Evolutionary conservation across 2,329 filamentous ascomycete species (phyloP), one percentile per base, ranked within the genome.

Genomic region (Orbilia blumenaviensis): DNA sequence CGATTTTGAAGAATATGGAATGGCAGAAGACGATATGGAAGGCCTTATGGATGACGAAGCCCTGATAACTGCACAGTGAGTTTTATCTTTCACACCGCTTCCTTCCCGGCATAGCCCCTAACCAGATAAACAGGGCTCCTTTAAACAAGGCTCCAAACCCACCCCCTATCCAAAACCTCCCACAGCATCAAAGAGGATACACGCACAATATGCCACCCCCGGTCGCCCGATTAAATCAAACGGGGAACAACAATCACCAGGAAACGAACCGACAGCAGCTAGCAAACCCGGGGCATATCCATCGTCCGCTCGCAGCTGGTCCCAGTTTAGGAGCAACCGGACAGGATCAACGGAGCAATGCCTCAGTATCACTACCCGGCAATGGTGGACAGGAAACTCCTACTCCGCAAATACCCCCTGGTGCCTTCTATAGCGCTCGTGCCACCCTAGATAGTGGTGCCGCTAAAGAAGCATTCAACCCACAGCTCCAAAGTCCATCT

Each of bases 381-480:
- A 73, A 77, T 4, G 54, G 46, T 7, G 72, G 60, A 16, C 77
- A 66, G n/a, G 67, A 78, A 36, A 50, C 73, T 0, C 61, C 75
- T 9, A 12, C 29, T 7, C 73, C 75, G 21, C 72, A 78, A 77
- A 77, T 76, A 36, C 69, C 76, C 9, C 74, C 79, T 1, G 63
- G 78, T 25, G 78, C 77, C 9, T 81, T 81, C 46, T 80, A 78
- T 46, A 80, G 77, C 42, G 79, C 79, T 6, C 76, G 78, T 56
- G 78, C 77, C 12, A 78, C 79, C 8, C 60, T 80, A 12, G 67
- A 77, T 8, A 78, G 79, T 42, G 61, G 73, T 23, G 56, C 77
- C 9, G 74, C 72, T 36, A 77, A 77, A 34, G 78, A 79, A 16
- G 69, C 48, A 16, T 80, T 81, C 27, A 80, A 81, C 41, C 79